phyloP scores from a whole-genome alignment of 257 asterid genomes.

The Penstemon eatonii region DNA sequence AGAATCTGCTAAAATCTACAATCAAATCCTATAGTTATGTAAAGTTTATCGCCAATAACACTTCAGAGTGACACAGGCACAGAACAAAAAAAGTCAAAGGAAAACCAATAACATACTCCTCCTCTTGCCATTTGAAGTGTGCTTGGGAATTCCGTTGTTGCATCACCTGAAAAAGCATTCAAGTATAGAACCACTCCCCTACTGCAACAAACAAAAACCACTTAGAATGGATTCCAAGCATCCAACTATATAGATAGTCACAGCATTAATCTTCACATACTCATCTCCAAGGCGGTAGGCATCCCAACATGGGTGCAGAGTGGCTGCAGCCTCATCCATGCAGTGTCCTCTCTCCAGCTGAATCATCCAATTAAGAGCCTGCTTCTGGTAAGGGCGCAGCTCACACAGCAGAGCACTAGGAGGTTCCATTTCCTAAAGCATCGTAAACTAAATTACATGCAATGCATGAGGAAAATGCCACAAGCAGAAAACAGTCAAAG shows the following conservation, averaged over 20 bases:
- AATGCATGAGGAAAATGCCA: slow-evolving; percentile 18
- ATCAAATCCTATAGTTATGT: slow-evolving; percentile 34
- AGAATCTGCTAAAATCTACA: slow-evolving; percentile 94
- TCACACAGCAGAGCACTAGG: slow-evolving; percentile 80
- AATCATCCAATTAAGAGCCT: slow-evolving; percentile 95
- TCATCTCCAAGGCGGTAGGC: slow-evolving; percentile 78
- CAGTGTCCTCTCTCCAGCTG: slow-evolving; percentile 74
- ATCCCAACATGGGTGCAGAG: slow-evolving; percentile 96
- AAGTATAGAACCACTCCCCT: slow-evolving; percentile 71
- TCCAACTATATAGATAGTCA: slow-evolving; percentile 5
- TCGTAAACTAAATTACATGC: slow-evolving; percentile 22
- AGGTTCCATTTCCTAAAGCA: slow-evolving; percentile 87
- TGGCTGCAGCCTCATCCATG: slow-evolving; percentile 67
- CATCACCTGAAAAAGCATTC: slow-evolving; percentile 95
- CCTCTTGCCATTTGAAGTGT: slow-evolving; percentile 94
- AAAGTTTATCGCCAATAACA: slow-evolving; percentile 9
- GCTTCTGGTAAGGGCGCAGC: slow-evolving; percentile 96
- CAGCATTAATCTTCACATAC: slow-evolving; percentile 42
- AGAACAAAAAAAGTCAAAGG: slow-evolving; percentile 23
- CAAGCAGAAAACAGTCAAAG: slow-evolving; percentile 4
- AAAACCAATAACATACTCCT: slow-evolving; percentile 70
- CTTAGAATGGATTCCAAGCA: slow-evolving; percentile 15
- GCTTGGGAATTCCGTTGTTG: slow-evolving; percentile 85
- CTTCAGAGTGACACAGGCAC: slow-evolving; percentile 10
- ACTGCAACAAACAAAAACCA: slow-evolving; percentile 45